Percentiles rank a stretch among this genome's conserved stretches.
These are phyloP conservation scores for Juglanconis oblonga DNA, from an alignment of 2,329 filamentous ascomycete species.

Conservation along the genomic window DNA sequence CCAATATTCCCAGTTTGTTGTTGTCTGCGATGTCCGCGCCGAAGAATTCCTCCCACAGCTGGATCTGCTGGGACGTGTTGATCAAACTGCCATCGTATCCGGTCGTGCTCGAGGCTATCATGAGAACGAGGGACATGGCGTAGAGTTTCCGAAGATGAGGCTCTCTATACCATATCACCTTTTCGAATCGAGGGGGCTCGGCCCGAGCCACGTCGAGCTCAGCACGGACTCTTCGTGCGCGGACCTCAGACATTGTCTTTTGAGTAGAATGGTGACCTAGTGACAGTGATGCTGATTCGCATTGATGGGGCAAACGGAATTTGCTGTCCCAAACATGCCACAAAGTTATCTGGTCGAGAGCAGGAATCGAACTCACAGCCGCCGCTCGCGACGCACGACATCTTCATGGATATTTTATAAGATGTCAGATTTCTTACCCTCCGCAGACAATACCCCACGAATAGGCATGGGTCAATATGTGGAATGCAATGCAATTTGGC, in stretches of 20 bases:
- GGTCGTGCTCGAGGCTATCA: slow-evolving; percentile 18
- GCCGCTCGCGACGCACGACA: background rate
- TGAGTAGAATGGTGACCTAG: background rate
- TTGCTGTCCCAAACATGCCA: background rate
- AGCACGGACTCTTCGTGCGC: slow-evolving; percentile 19
- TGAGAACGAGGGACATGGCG: slow-evolving; percentile 21
- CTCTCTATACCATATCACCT: slow-evolving; percentile 53
- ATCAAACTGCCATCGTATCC: slow-evolving; percentile 24
- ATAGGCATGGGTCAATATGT: background rate
- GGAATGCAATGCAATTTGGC: background rate
- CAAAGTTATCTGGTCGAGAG: background rate
- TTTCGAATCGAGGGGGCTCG: slow-evolving; percentile 47
- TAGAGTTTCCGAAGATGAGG: slow-evolving; percentile 55
- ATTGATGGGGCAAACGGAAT: too few species aligned
- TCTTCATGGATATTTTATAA: background rate
- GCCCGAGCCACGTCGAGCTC: slow-evolving; percentile 35
- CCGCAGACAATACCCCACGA: background rate
- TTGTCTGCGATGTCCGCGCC: slow-evolving; percentile 29
- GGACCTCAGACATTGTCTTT: background rate
- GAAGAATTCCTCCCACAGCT: slow-evolving; percentile 28
- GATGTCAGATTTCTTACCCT: background rate
- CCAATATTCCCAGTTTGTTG: slow-evolving; percentile 33
- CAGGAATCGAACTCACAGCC: background rate
- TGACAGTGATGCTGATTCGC: too few species aligned
- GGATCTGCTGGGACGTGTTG: slow-evolving; percentile 40